Conservation (phyloP, 2,329 filamentous ascomycete species). For the Diplodia mutila region DNA sequence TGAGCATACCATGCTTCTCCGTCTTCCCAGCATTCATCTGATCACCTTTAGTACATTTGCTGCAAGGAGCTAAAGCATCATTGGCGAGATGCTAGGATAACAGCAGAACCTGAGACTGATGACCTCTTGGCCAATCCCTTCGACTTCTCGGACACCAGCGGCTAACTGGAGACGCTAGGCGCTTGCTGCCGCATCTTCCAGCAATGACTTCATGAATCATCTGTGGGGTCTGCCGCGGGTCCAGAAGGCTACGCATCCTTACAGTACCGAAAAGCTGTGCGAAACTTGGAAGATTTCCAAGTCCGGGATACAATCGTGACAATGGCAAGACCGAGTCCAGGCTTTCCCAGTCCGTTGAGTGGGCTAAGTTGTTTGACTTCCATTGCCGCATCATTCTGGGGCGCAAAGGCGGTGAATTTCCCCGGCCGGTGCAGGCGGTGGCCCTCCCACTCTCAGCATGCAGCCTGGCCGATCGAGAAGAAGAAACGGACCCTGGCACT, state of each 20-base stretch:
- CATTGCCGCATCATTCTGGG: constrained; percentile 4
- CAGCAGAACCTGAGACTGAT: neutral
- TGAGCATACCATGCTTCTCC: neutral
- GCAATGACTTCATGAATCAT: constrained; percentile 15
- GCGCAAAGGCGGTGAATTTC: constrained; percentile 6
- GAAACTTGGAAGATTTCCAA: neutral
- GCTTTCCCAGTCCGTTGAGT: neutral
- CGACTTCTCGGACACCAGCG: neutral
- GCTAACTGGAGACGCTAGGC: neutral
- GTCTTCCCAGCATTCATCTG: neutral
- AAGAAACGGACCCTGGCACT: constrained; percentile 3
- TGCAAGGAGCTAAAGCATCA: neutral
- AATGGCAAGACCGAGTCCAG: neutral
- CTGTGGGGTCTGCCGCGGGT: constrained; percentile 2
- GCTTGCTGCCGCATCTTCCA: neutral
- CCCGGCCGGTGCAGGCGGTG: constrained; percentile 5
- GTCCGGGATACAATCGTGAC: neutral
- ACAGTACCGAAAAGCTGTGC: neutral
- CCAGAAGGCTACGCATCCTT: neutral
- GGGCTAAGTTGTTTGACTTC: neutral
- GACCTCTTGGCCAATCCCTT: neutral
- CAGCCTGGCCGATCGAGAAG: constrained; percentile 5
- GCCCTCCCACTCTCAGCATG: constrained; percentile 15
- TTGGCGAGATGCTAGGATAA: neutral
- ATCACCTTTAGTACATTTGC: neutral